Percentiles rank a stretch among this genome's conserved stretches.
Evolutionary conservation across 768 basidiomycete genomes (phyloP).

Genomic region (Boletus subcaerulescens): DNA sequence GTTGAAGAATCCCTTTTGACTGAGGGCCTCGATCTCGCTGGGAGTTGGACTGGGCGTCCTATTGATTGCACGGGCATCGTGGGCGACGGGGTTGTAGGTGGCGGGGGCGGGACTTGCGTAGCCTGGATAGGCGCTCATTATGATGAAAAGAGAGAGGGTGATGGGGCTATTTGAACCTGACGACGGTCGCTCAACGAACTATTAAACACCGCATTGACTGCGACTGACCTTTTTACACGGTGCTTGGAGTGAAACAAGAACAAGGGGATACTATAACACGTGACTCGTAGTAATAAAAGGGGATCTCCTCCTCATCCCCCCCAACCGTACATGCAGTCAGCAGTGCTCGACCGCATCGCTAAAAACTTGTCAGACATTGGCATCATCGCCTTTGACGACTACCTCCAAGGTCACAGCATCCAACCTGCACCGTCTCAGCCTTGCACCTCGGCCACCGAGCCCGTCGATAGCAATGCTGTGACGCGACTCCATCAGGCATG

Average conservation of each 20-base stretch:
- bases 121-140: conserved; percentile 19
- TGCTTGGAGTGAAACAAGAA: too few relatives aligned
- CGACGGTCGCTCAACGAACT: too few relatives aligned
- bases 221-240: too few relatives aligned
- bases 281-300: neutral
- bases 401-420: conserved; percentile 8
- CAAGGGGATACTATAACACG: neutral
- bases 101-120: conserved; percentile 8
- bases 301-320: too few relatives aligned
- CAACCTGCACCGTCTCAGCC: neutral
- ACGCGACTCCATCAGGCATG: conserved; percentile 41
- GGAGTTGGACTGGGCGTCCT: conserved; percentile 67
- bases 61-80: conserved; percentile 13
- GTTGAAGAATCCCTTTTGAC: conserved; percentile 40
- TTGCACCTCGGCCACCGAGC: neutral
- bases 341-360: conserved; percentile 19
- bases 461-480: conserved; percentile 23
- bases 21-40: conserved; percentile 49
- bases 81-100: conserved; percentile 12
- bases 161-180: too few relatives aligned
- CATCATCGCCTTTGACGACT: conserved; percentile 27
- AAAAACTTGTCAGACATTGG: conserved; percentile 28
- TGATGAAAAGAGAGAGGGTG: neutral
- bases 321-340: too few relatives aligned
- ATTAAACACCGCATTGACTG: too few relatives aligned